Percentiles rank a stretch among this genome's conserved stretches.
phyloP scores from a whole-genome alignment of 257 asterid species.

The Solanum lycopersicoides region DNA sequence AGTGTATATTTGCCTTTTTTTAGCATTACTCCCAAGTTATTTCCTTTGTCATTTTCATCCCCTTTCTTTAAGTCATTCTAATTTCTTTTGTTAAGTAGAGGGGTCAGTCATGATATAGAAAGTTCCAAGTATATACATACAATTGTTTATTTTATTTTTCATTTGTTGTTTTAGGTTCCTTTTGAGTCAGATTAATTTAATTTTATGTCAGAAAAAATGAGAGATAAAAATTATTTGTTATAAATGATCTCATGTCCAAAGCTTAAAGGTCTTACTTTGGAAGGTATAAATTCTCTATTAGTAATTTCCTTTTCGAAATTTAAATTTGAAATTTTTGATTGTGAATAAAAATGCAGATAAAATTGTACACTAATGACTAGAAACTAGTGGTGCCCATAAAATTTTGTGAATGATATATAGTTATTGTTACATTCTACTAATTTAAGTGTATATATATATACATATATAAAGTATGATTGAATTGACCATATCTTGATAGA shows the following conservation, averaged over 20 bases:
- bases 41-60: neutral
- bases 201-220: neutral
- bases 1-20: neutral
- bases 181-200: neutral
- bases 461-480: neutral
- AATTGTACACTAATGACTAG: neutral
- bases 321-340: neutral
- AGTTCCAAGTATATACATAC: neutral
- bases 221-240: neutral
- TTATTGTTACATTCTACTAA: neutral
- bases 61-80: neutral
- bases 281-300: neutral
- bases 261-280: neutral
- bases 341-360: neutral
- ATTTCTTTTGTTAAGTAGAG: neutral
- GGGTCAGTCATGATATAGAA: neutral
- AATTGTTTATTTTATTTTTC: neutral
- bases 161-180: neutral
- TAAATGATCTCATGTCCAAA: neutral
- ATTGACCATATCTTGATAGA: neutral
- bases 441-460: neutral
- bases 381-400: neutral
- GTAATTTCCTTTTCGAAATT: neutral
- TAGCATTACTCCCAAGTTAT: neutral
- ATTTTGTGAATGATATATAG: neutral